Evolutionary conservation across 176 grass and related monocot species (phyloP).

Genomic region (Rhynchospora tenuis): DNA sequence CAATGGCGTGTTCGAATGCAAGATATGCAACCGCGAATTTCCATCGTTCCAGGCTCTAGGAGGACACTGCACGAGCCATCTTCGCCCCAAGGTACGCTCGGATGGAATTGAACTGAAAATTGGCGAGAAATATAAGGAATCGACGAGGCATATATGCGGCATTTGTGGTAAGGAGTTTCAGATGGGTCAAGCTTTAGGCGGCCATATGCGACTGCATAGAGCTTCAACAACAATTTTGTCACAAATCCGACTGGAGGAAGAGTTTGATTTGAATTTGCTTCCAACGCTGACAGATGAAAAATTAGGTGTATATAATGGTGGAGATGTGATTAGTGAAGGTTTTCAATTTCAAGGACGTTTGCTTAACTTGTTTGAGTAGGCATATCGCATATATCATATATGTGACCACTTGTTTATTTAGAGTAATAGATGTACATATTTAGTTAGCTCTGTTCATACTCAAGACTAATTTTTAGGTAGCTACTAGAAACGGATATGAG

Average conservation of each 20-base stretch:
- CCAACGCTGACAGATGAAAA: neutral
- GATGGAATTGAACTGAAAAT: neutral
- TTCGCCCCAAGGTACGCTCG: conserved; percentile 11
- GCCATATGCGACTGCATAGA: conserved; percentile 59
- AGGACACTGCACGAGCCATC: conserved; percentile 72
- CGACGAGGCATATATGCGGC: conserved; percentile 35
- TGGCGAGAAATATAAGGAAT: neutral
- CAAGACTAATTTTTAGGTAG: neutral
- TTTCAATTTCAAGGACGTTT: neutral
- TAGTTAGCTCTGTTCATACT: neutral
- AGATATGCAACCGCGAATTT: conserved; percentile 54
- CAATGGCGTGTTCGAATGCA: conserved; percentile 59
- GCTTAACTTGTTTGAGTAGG: conserved; percentile 15
- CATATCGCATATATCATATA: too few relatives aligned
- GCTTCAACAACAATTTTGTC: neutral
- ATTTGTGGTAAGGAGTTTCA: conserved; percentile 42
- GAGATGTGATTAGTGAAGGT: neutral
- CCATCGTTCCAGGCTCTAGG: conserved; percentile 79
- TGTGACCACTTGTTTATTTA: neutral
- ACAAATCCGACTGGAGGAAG: neutral
- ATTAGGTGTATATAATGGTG: neutral
- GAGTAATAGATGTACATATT: conserved; percentile 1
- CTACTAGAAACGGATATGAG: neutral
- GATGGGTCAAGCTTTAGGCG: conserved; percentile 52
- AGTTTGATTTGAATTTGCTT: neutral